Conservation (phyloP, 129 eudicot species). For the Artemisia tridentata region DNA sequence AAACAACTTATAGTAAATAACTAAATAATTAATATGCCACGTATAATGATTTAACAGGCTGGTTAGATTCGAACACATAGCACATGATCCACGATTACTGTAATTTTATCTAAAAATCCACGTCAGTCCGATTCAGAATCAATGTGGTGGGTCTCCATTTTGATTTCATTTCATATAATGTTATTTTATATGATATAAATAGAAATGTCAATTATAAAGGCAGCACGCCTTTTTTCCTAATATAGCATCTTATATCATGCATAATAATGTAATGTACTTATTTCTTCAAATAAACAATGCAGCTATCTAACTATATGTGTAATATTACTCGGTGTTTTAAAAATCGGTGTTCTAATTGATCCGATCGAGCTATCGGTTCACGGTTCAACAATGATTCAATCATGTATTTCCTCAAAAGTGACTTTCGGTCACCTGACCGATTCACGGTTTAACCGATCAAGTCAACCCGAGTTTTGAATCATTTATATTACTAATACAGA, state of each 20-base stretch:
- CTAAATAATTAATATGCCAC: slow-evolving; percentile 14
- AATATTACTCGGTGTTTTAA: no score
- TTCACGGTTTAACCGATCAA: no score
- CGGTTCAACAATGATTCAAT: neutral
- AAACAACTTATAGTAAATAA: no score
- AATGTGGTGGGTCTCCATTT: slow-evolving; percentile 11
- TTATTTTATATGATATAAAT: neutral
- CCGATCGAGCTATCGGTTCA: no score
- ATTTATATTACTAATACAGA: neutral
- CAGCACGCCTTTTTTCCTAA: neutral
- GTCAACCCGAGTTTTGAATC: no score
- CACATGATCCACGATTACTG: slow-evolving; percentile 23
- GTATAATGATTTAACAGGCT: slow-evolving; percentile 18
- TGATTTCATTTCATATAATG: no score
- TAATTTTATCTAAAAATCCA: slow-evolving; percentile 18
- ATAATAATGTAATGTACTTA: neutral
- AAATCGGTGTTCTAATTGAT: no score
- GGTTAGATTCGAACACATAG: neutral
- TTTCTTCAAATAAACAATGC: neutral
- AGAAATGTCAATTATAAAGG: neutral
- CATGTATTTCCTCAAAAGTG: no score
- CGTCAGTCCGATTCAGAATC: slow-evolving; percentile 25
- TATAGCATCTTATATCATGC: neutral
- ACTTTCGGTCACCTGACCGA: no score
- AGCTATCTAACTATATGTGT: neutral